Base-by-base conservation (phyloP, 176 grass and related monocot species). In the Oryza nivara region DNA sequence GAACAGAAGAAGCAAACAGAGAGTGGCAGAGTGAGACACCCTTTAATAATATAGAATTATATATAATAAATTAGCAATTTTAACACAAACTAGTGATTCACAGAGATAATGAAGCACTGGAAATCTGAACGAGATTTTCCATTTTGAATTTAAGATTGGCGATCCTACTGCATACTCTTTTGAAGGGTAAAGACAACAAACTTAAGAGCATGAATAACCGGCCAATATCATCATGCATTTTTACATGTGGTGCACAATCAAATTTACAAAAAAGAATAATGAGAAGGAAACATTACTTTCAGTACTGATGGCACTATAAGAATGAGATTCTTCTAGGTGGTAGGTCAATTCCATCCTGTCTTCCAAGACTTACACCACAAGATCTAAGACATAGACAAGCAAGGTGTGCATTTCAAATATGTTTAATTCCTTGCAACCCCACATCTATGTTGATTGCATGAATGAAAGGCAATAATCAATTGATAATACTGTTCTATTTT, bases 341-440 rank as follows among this genome's bases (percentile, higher is more conserved):
- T 63, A 83, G 68, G 88, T 87, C 88, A 13, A 73, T 86, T 86
- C 68, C 23, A 69, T 87, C 80, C 38, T 64, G 69, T 87, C 68
- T 73, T 28, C 28, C 9, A 77, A 82, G 46, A 74, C 74, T 82
- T 78, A 26, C 67, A 74, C 64, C 38, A 34, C 61, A 87, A 70
- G 68, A 79, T 87, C 79, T 41, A 79, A 74, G 67, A 66, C 67
- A 73, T 9, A 82, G 61, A 78, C 25, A 86, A 74, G 74, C 70
- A 40, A 83, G 46, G 12, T 41, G 73, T 58, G 58, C 28, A 22
- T 52, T 48, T 75, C 13, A 19, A 28, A 75, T 56, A 72, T 83
- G 22, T 86, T 82, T 78, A 61, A 82, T 83, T 86, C 79, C 23
- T 20, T 40, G 67, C 25, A 68, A 73, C 56, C 66, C 77, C 65